Percentiles rank a stretch among this genome's conserved stretches.
These are phyloP conservation scores for Phtheirospermum japonicum DNA, from an alignment of 257 asterid species.

Conservation along the genomic window DNA sequence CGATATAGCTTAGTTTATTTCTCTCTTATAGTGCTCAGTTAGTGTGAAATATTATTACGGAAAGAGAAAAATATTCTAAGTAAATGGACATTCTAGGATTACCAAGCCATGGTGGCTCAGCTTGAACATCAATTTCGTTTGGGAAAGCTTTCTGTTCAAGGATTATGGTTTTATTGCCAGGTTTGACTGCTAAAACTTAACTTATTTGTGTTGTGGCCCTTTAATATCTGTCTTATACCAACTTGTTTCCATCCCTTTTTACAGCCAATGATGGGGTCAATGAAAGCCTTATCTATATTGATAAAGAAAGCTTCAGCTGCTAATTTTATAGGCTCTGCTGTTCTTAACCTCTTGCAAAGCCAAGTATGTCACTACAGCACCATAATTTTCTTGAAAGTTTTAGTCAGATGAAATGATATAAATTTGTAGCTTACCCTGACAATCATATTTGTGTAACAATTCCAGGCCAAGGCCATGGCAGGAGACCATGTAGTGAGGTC, in stretches of 20 bases:
- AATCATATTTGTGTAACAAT: slow-evolving; percentile 26
- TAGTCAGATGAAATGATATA: slow-evolving; percentile 12
- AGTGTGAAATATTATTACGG: slow-evolving; percentile 18
- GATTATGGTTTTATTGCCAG: slow-evolving; percentile 99
- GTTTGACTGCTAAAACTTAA: slow-evolving; percentile 38
- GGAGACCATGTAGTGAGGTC: slow-evolving; percentile 96
- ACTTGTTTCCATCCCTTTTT: slow-evolving; percentile 27
- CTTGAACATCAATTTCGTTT: slow-evolving; percentile 95
- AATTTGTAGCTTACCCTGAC: slow-evolving; percentile 23
- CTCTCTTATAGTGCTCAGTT: no score
- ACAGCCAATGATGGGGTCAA: slow-evolving; percentile 96
- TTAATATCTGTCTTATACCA: slow-evolving; percentile 20
- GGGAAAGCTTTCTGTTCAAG: slow-evolving; percentile 91
- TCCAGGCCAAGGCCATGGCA: slow-evolving; percentile 96
- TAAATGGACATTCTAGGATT: slow-evolving; percentile 56
- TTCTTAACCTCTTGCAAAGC: slow-evolving; percentile 91
- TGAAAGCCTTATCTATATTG: slow-evolving; percentile 86
- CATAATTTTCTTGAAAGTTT: slow-evolving; percentile 5
- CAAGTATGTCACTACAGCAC: slow-evolving; percentile 47
- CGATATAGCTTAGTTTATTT: no score
- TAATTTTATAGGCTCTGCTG: slow-evolving; percentile 78
- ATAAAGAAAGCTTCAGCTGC: slow-evolving; percentile 77
- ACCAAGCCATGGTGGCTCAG: slow-evolving; percentile 98
- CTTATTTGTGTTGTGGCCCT: slow-evolving; percentile 18
- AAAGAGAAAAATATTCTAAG: slow-evolving; percentile 24